A percentile compares a stretch with the other conserved stretches of the same genome.
Evolutionary conservation across 2,329 filamentous ascomycete species (phyloP).

Genomic region (Penicillium griseofulvum): DNA sequence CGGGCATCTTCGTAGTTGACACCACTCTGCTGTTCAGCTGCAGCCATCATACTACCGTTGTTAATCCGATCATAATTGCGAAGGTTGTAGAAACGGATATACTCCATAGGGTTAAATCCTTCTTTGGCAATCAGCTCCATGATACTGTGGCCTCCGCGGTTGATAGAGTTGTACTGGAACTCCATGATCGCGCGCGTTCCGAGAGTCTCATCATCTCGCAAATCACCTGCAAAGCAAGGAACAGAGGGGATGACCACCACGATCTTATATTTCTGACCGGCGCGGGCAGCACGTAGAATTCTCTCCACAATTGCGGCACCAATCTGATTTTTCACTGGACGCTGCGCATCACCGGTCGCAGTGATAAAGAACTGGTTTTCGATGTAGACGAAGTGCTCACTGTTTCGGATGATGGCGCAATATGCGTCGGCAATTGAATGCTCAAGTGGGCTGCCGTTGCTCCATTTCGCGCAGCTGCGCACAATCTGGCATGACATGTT

Average conservation of each 20-base stretch:
- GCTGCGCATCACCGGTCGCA: slow-evolving; percentile 80
- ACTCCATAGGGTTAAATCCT: slow-evolving; percentile 74
- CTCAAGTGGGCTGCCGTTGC: slow-evolving; percentile 78
- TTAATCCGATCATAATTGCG: slow-evolving; percentile 91
- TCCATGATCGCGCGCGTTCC: slow-evolving; percentile 97
- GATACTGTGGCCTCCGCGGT: slow-evolving; percentile 86
- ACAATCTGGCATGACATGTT: slow-evolving; percentile 50
- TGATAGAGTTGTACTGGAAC: slow-evolving; percentile 96
- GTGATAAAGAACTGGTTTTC: slow-evolving; percentile 99
- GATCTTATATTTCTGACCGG: slow-evolving; percentile 82
- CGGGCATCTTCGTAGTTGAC: slow-evolving; percentile 47
- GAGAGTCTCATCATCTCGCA: slow-evolving; percentile 76
- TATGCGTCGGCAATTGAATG: slow-evolving; percentile 88
- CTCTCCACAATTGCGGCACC: slow-evolving; percentile 92
- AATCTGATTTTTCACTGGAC: slow-evolving; percentile 83
- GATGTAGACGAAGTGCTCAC: slow-evolving; percentile 92
- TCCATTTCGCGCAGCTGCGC: slow-evolving; percentile 91
- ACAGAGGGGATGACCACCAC: slow-evolving; percentile 88
- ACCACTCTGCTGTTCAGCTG: slow-evolving; percentile 43
- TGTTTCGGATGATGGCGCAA: slow-evolving; percentile 76
- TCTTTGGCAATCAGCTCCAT: slow-evolving; percentile 72
- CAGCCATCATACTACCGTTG: slow-evolving; percentile 33
- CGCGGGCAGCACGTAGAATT: slow-evolving; percentile 74
- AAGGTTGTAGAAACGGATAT: slow-evolving; percentile 94
- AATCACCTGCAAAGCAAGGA: slow-evolving; percentile 89